Base-by-base conservation (phyloP, 257 asterid species). In the Handroanthus guayacan region DNA sequence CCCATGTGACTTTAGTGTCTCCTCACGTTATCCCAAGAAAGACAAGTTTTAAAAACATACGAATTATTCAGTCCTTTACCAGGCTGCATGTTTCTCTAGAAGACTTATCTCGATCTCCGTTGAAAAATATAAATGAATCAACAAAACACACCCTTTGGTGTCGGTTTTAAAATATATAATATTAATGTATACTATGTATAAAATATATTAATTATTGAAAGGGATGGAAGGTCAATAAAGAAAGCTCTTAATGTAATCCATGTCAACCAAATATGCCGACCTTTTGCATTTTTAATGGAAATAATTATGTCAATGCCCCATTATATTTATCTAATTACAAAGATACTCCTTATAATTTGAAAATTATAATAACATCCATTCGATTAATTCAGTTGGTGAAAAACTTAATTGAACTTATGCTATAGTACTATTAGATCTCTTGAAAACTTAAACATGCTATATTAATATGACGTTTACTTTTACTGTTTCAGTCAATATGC, bases 201-300 rank as follows among this genome's bases (percentile, higher is more conserved):
- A 70, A 16, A 70, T 25, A 51, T 12, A 51, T 3, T 44, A 67
- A 67, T 79, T 31, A 76, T 58, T 70, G 56, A 77, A 50, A 63
- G 72, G 75, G 73, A 65, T 52, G 51, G 54, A 79, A 47, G 72
- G 81, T 82, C 81, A 85, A 82, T 74, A 77, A 84, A 82, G 54
- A 77, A 79, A 57, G 65, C 65, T 54, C 16, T 39, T 44, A 58
- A 39, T 65, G 79, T 67, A 50, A 50, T 63, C 71, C 41, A 54
- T 31, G 34, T 68, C 81, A 69, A 69, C 76, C 76, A 76, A 50
- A 77, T 75, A 78, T 67, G 61, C 82, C 74, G 72, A 74, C 80
- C 80, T 78, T 72, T 74, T 57, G 52, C 62, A 72, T 62, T 67
- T 78, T 20, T 20, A 41, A 34, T 61, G 31, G 31, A 25, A 25